Base-by-base conservation (phyloP, 2,329 filamentous ascomycete species). In the Alternaria incomplexa region DNA sequence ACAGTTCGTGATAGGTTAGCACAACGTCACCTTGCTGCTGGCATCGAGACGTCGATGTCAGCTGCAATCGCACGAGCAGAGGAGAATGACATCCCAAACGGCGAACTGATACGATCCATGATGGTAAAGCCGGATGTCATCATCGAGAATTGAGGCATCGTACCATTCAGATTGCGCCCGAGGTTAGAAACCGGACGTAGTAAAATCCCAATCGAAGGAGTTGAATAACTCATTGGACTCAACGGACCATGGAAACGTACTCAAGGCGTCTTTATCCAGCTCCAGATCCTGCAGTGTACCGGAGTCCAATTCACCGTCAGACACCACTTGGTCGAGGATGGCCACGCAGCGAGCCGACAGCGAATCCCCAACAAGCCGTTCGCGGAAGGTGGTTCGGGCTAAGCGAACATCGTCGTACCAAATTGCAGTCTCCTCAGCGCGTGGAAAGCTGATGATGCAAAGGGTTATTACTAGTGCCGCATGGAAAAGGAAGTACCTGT, bases 81-180 rank as follows among this genome's bases (percentile, higher is more conserved):
- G 54, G 69, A 69, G 25, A 73, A 73, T 13, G 71, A 73, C 23
- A 71, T 73, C 30, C 70, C 70, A 3, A 73, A 73, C 43, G 71
- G 71, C 15, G 67, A 67, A 44, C 36, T 69, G 53, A 73, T 73
- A 65, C 63, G 70, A 17, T 68, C 65, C 13, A 45, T 70, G 47
- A 52, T 72, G 26, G 68, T 70, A 22, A 51, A 65, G 22, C 68
- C 70, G 6, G 67, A 72, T 53, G 63, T 72, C 12, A 58, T 62
- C 8, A 69, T 73, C 6, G 43, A 62, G 22, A 73, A 71, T 51
- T 70, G 56, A 71, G 12, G 36, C 4, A 11, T 52, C 11, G 6
- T 47, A 32, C 20, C 30, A 32, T 25, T n/a, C 10, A 22, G 10
- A n/a, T 25, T 2, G 8, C 15, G 6, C 64, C 40, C 4, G 17